Conservation (phyloP, 148 eudicot genomes). For the Heliosperma pusillum region DNA sequence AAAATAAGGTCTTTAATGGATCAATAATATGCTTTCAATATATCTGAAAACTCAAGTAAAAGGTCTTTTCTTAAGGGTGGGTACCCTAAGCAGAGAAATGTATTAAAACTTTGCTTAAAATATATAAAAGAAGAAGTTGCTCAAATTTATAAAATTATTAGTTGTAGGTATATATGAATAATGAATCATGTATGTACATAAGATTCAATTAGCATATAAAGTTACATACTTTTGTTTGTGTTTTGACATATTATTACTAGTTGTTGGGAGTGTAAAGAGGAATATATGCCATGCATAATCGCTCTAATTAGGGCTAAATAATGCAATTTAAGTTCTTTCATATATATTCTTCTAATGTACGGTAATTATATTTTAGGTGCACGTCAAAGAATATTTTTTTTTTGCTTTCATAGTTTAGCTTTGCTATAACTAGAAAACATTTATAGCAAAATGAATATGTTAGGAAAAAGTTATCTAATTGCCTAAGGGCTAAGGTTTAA, state of each 20-base stretch:
- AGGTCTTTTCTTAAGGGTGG: neutral
- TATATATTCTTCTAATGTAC: neutral
- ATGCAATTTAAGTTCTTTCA: neutral
- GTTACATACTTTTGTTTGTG: conserved; percentile 4
- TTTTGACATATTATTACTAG: conserved; percentile 10
- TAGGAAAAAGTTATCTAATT: too few relatives aligned
- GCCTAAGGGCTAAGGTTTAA: too few relatives aligned
- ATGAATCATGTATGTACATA: too few relatives aligned
- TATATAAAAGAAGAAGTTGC: neutral
- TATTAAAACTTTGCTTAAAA: conserved; percentile 8
- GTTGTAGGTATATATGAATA: neutral
- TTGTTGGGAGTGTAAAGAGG: conserved; percentile 13
- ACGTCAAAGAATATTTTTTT: neutral
- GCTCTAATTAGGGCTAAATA: conserved; percentile 1
- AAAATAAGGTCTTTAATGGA: neutral
- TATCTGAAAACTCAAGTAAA: conserved; percentile 2
- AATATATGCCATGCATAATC: conserved; percentile 21
- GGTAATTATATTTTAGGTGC: neutral
- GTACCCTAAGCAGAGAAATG: conserved; percentile 23
- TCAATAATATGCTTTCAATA: neutral
- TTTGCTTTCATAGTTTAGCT: too few relatives aligned
- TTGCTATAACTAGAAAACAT: neutral
- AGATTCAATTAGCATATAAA: conserved; percentile 14
- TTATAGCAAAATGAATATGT: neutral
- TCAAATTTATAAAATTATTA: conserved; percentile 15